These are phyloP conservation scores for Colletotrichum cordylinicola DNA, from an alignment of 2,329 filamentous ascomycete genomes.

Conservation along the genomic window DNA sequence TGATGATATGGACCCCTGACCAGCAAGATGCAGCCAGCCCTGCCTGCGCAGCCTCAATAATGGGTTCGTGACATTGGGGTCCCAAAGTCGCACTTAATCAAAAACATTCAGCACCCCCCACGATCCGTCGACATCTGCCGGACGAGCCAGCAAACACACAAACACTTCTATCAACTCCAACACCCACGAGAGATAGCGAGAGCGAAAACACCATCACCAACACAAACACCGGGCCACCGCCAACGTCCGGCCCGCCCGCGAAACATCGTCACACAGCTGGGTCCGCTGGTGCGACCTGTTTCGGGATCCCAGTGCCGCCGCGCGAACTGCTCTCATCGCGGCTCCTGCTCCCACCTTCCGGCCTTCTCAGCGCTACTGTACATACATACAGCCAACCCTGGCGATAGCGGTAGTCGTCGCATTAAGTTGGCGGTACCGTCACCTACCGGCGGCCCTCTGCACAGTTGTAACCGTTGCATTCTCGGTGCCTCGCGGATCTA, in stretches of 20 bases:
- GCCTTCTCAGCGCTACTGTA: not conserved
- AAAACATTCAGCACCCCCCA: not conserved
- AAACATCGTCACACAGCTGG: constrained; percentile 1
- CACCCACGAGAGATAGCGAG: not conserved
- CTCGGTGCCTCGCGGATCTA: not conserved
- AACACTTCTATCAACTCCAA: not conserved
- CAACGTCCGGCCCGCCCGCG: not conserved
- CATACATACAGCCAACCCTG: not conserved
- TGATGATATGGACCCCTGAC: not conserved
- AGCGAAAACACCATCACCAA: not conserved
- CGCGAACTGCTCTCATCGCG: not conserved
- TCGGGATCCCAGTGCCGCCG: not conserved
- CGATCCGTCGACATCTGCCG: not conserved
- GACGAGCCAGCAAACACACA: not conserved
- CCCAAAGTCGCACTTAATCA: not conserved
- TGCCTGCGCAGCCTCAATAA: not conserved
- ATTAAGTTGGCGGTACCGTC: not conserved
- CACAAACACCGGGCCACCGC: not conserved
- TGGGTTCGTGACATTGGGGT: not conserved
- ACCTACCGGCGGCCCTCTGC: not conserved
- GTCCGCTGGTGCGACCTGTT: constrained; percentile 6
- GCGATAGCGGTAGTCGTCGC: not conserved
- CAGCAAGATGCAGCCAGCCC: not conserved
- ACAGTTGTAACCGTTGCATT: not conserved
- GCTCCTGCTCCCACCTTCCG: not conserved